Base-by-base conservation (phyloP, 352 stramenopile species). In the Phytophthora pluvialis region DNA sequence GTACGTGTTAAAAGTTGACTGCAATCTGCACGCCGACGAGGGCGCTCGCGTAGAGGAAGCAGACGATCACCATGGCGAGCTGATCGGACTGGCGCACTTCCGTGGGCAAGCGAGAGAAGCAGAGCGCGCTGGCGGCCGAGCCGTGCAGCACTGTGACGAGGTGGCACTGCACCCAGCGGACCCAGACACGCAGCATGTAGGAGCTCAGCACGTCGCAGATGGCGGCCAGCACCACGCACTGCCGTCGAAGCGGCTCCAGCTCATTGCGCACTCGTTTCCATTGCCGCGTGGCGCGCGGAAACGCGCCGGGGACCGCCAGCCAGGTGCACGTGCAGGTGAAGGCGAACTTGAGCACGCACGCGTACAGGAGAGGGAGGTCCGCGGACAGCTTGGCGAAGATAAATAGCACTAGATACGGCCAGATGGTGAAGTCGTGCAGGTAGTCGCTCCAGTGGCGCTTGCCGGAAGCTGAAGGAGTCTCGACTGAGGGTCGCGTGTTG, bases 291-390 rank as follows among this genome's bases (percentile, higher is more conserved):
- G 83, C 62, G 69, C 75, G 87, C 52, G 75, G 78, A 44, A 89
- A 87, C 5, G 72, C 75, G 0, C 81, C 78, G 0, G 85, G 75
- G 0, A 93, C 76, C 25, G 75, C 79, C 33, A 91, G 73, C 75
- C 78, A 91, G 15, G 86, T 91, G 56, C 80, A 91, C 3, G 53
- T 67, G 52, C 80, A 91, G 9, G 86, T 90, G 51, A 91, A 91
- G 13, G 83, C 15, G 43, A 91, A 80, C 73, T 94, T 94, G 60
- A 89, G 51, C 13, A 38, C 35, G 43, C 78, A 91, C 13, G 85
- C 80, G 12, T 68, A 71, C 6, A 89, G 50, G 21, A 91, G 73
- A 25, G 70, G 60, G 7, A 78, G 60, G 25, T 76, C 68, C 0
- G 66, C 38, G 2, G 78, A 79, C 16, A 81, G 51, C 38, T 79